Conservation (phyloP, 768 basidiomycete species). For the Tricholoma bakamatsutake region DNA sequence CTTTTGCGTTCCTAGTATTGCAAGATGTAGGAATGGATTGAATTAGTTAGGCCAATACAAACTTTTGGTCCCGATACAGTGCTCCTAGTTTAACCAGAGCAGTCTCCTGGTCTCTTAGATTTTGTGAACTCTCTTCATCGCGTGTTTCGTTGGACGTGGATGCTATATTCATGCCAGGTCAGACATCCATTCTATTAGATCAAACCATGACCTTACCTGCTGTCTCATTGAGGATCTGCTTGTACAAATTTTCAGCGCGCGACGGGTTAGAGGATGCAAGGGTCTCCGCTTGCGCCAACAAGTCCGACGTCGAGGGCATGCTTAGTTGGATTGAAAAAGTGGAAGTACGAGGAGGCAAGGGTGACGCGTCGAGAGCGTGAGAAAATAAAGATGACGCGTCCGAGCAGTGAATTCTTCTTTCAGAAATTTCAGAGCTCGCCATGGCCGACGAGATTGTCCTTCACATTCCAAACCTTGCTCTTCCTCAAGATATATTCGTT, state of each 20-base stretch:
- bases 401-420: not conserved
- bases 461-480: conserved; percentile 79
- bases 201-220: conserved; percentile 19
- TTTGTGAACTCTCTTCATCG: conserved; percentile 45
- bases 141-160: conserved; percentile 26
- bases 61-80: conserved; percentile 80
- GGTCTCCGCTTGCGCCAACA: conserved; percentile 54
- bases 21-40: not conserved
- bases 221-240: conserved; percentile 50
- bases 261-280: conserved; percentile 40
- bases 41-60: conserved; percentile 21
- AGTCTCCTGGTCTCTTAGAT: conserved; percentile 73
- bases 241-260: conserved; percentile 71
- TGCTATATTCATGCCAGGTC: conserved; percentile 11
- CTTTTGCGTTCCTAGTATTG: conserved; percentile 64
- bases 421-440: conserved; percentile 10
- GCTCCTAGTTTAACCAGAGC: conserved; percentile 84
- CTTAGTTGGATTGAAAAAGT: not conserved
- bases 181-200: not conserved
- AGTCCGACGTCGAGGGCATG: conserved; percentile 30
- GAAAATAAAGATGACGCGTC: conserved; percentile 33
- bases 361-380: conserved; percentile 30
- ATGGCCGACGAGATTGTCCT: conserved; percentile 86
- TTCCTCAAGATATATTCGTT: conserved; percentile 76
- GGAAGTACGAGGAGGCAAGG: conserved; percentile 3